Conservation (phyloP, 2,329 filamentous ascomycete genomes). For the Penicillium nordicum region DNA sequence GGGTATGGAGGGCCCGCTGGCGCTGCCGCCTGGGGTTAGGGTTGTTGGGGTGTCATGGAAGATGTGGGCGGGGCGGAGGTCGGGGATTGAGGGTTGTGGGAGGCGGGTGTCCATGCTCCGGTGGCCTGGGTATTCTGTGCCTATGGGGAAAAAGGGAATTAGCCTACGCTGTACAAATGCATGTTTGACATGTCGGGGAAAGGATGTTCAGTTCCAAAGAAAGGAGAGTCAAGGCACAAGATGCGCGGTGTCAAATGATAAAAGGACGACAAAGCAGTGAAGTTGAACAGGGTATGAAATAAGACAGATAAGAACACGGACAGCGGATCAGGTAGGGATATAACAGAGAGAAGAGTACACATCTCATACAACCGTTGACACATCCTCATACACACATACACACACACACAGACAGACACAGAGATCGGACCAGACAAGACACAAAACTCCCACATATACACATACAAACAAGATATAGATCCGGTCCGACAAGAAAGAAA, state of each 20-base stretch:
- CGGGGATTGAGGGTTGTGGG: constrained; percentile 50
- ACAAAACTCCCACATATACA: constrained; percentile 18
- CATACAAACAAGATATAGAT: constrained; percentile 8
- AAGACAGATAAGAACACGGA: constrained; percentile 3
- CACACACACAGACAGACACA: background rate
- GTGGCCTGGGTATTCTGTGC: constrained; percentile 47
- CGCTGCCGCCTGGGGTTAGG: constrained; percentile 41
- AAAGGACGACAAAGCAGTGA: constrained; percentile 10
- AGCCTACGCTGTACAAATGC: constrained; percentile 40
- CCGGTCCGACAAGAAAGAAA: constrained; percentile 7
- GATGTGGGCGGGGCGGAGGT: constrained; percentile 70
- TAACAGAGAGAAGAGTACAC: constrained; percentile 17
- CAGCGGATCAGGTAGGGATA: constrained; percentile 34
- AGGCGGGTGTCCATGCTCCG: constrained; percentile 58
- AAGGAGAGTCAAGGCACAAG: constrained; percentile 17
- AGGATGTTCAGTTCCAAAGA: constrained; percentile 13
- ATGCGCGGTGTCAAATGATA: constrained; percentile 22
- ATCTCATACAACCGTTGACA: constrained; percentile 16
- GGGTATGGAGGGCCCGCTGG: constrained; percentile 58
- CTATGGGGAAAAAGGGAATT: constrained; percentile 37
- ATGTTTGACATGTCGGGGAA: constrained; percentile 15
- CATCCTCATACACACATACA: constrained; percentile 14
- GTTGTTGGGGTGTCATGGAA: constrained; percentile 70
- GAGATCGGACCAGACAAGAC: background rate
- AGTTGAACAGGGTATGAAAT: constrained; percentile 27